Percentiles rank a stretch among this genome's conserved stretches.
These are phyloP conservation scores for Candida sithepensis DNA, from an alignment of 805 yeast genomes.

Conservation along the genomic window DNA sequence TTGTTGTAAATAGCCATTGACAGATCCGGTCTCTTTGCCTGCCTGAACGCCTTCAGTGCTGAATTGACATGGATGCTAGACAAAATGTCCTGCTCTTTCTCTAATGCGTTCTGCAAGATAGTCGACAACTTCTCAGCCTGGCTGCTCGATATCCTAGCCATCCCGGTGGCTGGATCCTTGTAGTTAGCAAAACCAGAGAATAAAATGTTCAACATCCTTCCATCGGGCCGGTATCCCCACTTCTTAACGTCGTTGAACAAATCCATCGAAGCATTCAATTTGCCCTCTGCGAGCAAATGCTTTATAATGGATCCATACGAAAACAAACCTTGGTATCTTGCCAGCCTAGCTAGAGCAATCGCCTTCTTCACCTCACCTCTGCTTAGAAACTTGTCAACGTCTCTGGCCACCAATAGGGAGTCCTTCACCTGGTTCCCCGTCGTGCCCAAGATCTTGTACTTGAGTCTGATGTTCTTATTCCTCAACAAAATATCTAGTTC, in stretches of 20 bases:
- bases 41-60: conserved; percentile 40
- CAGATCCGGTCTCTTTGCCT: conserved; percentile 34
- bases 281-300: conserved; percentile 41
- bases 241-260: conserved; percentile 54
- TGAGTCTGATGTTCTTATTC: conserved; percentile 37
- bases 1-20: conserved; percentile 38
- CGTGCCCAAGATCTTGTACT: conserved; percentile 56
- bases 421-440: conserved; percentile 56
- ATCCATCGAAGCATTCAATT: conserved; percentile 46
- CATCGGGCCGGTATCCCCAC: conserved; percentile 54
- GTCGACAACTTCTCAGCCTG: conserved; percentile 33
- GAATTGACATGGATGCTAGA: conserved; percentile 44
- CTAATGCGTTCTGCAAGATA: conserved; percentile 30
- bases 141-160: conserved; percentile 26
- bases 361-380: conserved; percentile 54
- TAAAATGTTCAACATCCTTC: conserved; percentile 43
- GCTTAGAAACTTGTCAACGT: conserved; percentile 48
- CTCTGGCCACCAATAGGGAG: conserved; percentile 51
- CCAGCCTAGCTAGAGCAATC: conserved; percentile 20
- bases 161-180: conserved; percentile 9
- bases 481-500: conserved; percentile 25
- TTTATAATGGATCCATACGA: conserved; percentile 62
- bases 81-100: conserved; percentile 24
- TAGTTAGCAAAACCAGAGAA: conserved; percentile 42
- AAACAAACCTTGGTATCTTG: conserved; percentile 44